Percentiles rank a stretch among this genome's conserved stretches.
Conservation (phyloP, 805 yeast genomes). For the Scheffersomyces coipomensis region DNA sequence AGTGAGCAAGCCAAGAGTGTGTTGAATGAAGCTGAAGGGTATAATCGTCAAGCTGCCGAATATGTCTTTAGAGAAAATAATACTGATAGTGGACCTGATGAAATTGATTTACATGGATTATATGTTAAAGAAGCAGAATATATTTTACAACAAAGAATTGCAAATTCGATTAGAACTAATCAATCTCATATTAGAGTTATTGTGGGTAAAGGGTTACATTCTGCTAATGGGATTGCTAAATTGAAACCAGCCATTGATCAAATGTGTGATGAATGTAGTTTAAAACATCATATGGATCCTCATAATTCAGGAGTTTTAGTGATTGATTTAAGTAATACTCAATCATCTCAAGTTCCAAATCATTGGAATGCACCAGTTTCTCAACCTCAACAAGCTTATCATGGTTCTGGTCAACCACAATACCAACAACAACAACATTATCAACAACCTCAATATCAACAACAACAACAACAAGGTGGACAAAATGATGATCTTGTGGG, state of each 20-base stretch:
- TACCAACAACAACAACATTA: conserved; percentile 22
- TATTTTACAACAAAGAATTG: conserved; percentile 69
- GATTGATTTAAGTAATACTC: conserved; percentile 49
- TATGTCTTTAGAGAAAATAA: conserved; percentile 87
- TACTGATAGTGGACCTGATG: conserved; percentile 79
- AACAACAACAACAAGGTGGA: conserved; percentile 14
- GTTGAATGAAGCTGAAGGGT: conserved; percentile 58
- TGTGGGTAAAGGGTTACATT: conserved; percentile 92
- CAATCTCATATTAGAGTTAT: conserved; percentile 73
- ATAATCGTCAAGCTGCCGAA: conserved; percentile 81
- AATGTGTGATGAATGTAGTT: conserved; percentile 64
- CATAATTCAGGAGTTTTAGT: conserved; percentile 80
- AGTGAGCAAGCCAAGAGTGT: conserved; percentile 68
- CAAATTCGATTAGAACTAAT: conserved; percentile 56
- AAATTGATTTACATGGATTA: conserved; percentile 91
- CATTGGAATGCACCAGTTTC: conserved; percentile 23
- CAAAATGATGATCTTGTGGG: conserved; percentile 24
- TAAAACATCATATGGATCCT: conserved; percentile 60
- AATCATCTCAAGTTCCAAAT: conserved; percentile 26
- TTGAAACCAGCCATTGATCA: conserved; percentile 86
- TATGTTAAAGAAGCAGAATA: conserved; percentile 86
- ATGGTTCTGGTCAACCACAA: conserved; percentile 19
- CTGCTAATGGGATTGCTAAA: conserved; percentile 78
- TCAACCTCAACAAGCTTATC: conserved; percentile 18
- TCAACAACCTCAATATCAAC: conserved; percentile 13